phyloP scores from a whole-genome alignment of 306 rosid species.

The Delonix regia region DNA sequence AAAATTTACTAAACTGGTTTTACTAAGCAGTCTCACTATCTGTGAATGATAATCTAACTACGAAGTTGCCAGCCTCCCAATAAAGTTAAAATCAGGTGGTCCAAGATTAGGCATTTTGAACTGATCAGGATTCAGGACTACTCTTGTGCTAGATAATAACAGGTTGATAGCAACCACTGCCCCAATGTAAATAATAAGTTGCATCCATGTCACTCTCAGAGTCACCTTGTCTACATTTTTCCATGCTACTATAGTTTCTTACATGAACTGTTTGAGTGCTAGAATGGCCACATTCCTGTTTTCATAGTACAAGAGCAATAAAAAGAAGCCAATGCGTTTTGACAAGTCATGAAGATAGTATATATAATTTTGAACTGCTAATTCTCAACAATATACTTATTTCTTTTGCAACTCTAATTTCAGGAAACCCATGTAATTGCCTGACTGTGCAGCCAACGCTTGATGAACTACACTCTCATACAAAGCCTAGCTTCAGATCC shows the following conservation, averaged over 20 bases:
- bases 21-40: background rate
- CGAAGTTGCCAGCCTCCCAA: background rate
- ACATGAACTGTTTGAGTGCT: conserved; percentile 22
- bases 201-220: background rate
- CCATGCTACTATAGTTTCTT: background rate
- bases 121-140: conserved; percentile 6
- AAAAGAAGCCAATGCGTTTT: conserved; percentile 26
- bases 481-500: conserved; percentile 51
- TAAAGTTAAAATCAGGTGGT: conserved; percentile 8
- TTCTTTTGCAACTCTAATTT: conserved; percentile 43
- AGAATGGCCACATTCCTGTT: conserved; percentile 32
- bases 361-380: conserved; percentile 26
- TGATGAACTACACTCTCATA: conserved; percentile 56
- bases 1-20: conserved; percentile 9
- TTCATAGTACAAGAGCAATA: conserved; percentile 29
- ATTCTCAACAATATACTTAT: conserved; percentile 34
- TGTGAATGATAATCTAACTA: conserved; percentile 22
- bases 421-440: conserved; percentile 74
- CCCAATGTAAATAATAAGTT: conserved; percentile 2
- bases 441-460: conserved; percentile 59
- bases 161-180: conserved; percentile 7
- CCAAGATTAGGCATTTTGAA: conserved; percentile 18
- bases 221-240: background rate
- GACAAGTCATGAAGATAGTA: conserved; percentile 22
- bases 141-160: conserved; percentile 22